Evolutionary conservation across 495 filamentous ascomycete genomes (phyloP).

Genomic region (Talaromyces stipitatus): DNA sequence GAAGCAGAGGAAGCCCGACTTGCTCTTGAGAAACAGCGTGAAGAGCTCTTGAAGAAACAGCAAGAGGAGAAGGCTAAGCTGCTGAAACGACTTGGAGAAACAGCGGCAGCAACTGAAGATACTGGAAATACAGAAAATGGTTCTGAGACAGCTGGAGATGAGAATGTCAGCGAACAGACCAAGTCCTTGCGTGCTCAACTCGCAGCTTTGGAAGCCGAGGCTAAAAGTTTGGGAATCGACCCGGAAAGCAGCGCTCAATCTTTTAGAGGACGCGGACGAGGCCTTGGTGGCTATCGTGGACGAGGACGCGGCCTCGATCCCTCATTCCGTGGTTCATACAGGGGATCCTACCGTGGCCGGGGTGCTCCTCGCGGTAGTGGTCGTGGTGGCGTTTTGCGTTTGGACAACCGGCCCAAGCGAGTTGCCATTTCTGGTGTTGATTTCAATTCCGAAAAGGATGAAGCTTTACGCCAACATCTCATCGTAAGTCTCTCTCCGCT

Average conservation of each 20-base stretch:
- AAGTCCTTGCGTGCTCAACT: slow-evolving; percentile 70
- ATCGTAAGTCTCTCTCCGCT: slow-evolving; percentile 52
- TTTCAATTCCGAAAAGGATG: slow-evolving; percentile 64
- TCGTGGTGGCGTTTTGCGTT: slow-evolving; percentile 57
- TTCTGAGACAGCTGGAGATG: slow-evolving; percentile 13
- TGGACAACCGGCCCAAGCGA: slow-evolving; percentile 82
- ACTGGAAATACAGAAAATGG: slow-evolving; percentile 16
- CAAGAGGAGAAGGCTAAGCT: slow-evolving; percentile 69
- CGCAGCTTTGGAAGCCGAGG: slow-evolving; percentile 78
- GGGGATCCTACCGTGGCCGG: slow-evolving; percentile 51
- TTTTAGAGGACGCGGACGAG: slow-evolving; percentile 39
- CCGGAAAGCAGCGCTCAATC: slow-evolving; percentile 25
- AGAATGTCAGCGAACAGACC: slow-evolving; percentile 49
- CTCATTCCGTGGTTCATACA: slow-evolving; percentile 33
- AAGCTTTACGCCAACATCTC: slow-evolving; percentile 76
- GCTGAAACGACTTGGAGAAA: slow-evolving; percentile 47
- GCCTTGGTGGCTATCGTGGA: slow-evolving; percentile 26
- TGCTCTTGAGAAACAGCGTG: slow-evolving; percentile 68
- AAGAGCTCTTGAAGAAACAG: slow-evolving; percentile 66
- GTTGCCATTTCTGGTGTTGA: slow-evolving; percentile 66
- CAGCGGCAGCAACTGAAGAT: slow-evolving; percentile 18
- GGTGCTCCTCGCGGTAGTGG: slow-evolving; percentile 44
- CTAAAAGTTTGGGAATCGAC: slow-evolving; percentile 70
- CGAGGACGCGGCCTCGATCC: slow-evolving; percentile 41
- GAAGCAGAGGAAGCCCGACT: slow-evolving; percentile 64